Conservation (phyloP, 2,329 filamentous ascomycete genomes). For the Talaromyces rugulosus region DNA sequence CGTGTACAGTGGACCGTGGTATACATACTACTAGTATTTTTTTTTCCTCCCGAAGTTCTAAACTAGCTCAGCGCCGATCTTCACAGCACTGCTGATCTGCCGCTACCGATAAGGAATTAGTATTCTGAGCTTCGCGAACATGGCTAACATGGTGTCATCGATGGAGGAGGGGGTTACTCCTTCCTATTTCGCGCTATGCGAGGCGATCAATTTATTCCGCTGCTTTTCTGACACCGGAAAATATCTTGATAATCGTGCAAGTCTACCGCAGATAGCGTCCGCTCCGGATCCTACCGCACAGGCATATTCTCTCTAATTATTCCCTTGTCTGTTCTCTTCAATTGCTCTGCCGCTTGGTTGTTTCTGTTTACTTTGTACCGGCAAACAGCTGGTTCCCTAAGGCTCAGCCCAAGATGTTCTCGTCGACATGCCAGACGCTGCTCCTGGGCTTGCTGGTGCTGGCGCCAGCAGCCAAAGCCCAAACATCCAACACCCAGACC, state of each 20-base stretch:
- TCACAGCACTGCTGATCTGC: not conserved
- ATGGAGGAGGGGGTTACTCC: not conserved
- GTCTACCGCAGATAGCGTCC: not conserved
- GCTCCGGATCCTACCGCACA: no score
- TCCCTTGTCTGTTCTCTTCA: not conserved
- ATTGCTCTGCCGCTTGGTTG: not conserved
- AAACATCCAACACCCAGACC: not conserved
- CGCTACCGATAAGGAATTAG: not conserved
- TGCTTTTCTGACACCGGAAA: not conserved
- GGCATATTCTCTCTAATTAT: not conserved
- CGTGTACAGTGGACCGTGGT: not conserved
- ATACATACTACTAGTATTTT: no score
- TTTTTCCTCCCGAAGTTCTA: not conserved
- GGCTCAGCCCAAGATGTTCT: slow-evolving; percentile 2
- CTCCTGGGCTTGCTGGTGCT: slow-evolving; percentile 2
- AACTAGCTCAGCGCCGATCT: not conserved
- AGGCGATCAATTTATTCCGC: not conserved
- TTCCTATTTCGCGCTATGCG: not conserved
- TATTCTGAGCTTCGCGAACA: not conserved
- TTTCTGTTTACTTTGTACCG: not conserved
- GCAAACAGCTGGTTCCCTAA: not conserved
- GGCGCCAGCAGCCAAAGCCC: not conserved
- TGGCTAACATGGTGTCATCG: not conserved
- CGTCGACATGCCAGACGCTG: slow-evolving; percentile 1
- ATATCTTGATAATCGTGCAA: not conserved